These are phyloP conservation scores for Pestalotiopsis sp. DNA, from an alignment of 2,329 filamentous ascomycete species.

Conservation along the genomic window DNA sequence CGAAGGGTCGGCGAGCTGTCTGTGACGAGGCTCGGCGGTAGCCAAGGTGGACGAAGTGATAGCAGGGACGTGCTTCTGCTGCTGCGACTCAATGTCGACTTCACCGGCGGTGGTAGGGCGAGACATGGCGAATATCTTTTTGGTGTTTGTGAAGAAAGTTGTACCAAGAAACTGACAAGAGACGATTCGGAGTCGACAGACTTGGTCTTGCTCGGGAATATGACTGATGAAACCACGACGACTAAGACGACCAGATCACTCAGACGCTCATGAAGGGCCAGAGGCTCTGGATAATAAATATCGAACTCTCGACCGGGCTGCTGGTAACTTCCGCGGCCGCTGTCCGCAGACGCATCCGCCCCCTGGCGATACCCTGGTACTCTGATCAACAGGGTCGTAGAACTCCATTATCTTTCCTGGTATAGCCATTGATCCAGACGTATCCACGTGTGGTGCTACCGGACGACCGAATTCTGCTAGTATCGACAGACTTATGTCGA, in stretches of 20 bases:
- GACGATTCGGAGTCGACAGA: not conserved
- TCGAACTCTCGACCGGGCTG: not conserved
- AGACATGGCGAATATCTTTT: conserved; percentile 15
- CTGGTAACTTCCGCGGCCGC: not conserved
- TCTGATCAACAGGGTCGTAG: conserved; percentile 3
- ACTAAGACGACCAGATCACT: not conserved
- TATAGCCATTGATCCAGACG: not conserved
- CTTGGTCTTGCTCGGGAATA: not conserved
- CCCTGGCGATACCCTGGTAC: not conserved
- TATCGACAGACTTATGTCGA: not conserved
- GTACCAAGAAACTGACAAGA: not conserved
- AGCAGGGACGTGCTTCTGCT: not conserved
- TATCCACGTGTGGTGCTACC: not conserved
- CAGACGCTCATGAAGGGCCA: not conserved
- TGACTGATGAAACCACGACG: not conserved
- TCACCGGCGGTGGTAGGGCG: conserved; percentile 21
- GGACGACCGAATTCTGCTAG: not conserved
- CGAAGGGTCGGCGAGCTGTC: conserved; percentile 24
- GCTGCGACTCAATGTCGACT: conserved; percentile 23
- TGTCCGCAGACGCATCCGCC: conserved; percentile 2
- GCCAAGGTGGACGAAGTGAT: conserved; percentile 14
- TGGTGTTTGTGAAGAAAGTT: not conserved
- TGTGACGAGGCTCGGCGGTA: conserved; percentile 13
- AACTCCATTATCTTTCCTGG: not conserved
- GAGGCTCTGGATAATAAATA: not conserved